These are phyloP conservation scores for Platanthera guangdongensis DNA, from an alignment of 106 monocot species.

Conservation along the genomic window DNA sequence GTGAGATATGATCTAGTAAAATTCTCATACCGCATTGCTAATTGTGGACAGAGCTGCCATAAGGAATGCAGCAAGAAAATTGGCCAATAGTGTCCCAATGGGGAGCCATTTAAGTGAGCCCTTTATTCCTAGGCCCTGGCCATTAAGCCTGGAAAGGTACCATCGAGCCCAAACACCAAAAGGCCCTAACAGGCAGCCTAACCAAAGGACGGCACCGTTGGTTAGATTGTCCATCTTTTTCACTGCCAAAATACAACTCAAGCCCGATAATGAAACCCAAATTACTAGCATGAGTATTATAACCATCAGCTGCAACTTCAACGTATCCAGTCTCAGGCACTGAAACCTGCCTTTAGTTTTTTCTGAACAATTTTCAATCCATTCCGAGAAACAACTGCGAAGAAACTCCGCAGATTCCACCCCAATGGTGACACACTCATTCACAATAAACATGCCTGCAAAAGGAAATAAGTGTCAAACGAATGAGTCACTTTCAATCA, in stretches of 20 bases:
- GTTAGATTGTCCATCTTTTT: slow-evolving; percentile 17
- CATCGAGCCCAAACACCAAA: slow-evolving; percentile 84
- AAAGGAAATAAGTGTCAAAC: neutral
- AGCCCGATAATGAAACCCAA: slow-evolving; percentile 28
- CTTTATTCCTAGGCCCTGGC: slow-evolving; percentile 59
- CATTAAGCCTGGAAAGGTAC: slow-evolving; percentile 81
- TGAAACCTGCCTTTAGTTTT: slow-evolving; percentile 7
- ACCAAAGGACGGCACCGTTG: slow-evolving; percentile 52
- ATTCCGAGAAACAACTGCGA: slow-evolving; percentile 15
- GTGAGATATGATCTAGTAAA: neutral
- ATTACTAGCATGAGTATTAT: slow-evolving; percentile 29
- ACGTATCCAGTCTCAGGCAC: slow-evolving; percentile 32
- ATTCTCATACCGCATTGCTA: slow-evolving; percentile 43
- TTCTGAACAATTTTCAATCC: slow-evolving; percentile 8
- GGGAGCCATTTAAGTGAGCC: slow-evolving; percentile 62
- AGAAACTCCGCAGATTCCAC: slow-evolving; percentile 50
- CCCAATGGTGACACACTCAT: slow-evolving; percentile 50
- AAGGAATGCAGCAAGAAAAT: slow-evolving; percentile 64
- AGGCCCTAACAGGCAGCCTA: slow-evolving; percentile 65
- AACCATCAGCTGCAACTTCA: slow-evolving; percentile 17
- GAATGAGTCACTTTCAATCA: neutral
- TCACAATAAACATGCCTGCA: slow-evolving; percentile 66
- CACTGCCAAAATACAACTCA: slow-evolving; percentile 37
- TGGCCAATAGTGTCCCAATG: slow-evolving; percentile 69
- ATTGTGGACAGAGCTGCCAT: slow-evolving; percentile 66